A percentile compares a stretch with the other conserved stretches of the same genome.
Evolutionary conservation across 805 yeast genomes (phyloP).

Genomic region (Starmerella etchellsii): DNA sequence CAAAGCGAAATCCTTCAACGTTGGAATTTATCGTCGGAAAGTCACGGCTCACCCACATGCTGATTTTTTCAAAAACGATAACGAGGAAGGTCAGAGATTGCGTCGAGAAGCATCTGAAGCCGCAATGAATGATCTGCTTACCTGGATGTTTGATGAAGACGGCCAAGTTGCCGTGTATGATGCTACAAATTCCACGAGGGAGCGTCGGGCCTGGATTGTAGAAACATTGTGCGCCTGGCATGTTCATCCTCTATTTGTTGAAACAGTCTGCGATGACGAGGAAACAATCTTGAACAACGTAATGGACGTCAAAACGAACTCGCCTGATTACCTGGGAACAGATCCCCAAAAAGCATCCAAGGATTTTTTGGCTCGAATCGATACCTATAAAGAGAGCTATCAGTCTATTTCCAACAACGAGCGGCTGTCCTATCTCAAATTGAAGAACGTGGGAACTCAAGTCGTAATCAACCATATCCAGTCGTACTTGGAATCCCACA

Average conservation of each 20-base stretch:
- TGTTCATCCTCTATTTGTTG: conserved; percentile 84
- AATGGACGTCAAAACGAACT: conserved; percentile 70
- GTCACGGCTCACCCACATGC: conserved; percentile 52
- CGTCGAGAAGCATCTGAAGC: conserved; percentile 56
- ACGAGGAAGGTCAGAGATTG: conserved; percentile 48
- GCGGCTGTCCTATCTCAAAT: conserved; percentile 62
- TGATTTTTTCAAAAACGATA: conserved; percentile 59
- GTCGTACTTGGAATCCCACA: conserved; percentile 78
- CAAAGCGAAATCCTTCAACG: conserved; percentile 75
- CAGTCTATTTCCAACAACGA: conserved; percentile 51
- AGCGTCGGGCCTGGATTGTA: conserved; percentile 54
- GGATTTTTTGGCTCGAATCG: conserved; percentile 64
- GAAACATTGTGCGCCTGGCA: conserved; percentile 28
- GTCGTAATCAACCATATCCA: conserved; percentile 79
- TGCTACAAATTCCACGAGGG: conserved; percentile 78
- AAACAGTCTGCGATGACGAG: conserved; percentile 79
- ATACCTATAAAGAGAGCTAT: conserved; percentile 59
- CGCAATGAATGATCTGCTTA: conserved; percentile 69
- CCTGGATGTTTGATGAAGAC: conserved; percentile 67
- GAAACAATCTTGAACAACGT: conserved; percentile 67
- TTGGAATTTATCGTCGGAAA: conserved; percentile 70
- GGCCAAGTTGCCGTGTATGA: conserved; percentile 90
- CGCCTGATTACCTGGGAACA: conserved; percentile 63
- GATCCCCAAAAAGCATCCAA: conserved; percentile 59
- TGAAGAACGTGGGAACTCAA: conserved; percentile 78